These are phyloP conservation scores for Kuraishia capsulata DNA, from an alignment of 805 yeast genomes.

Conservation along the genomic window DNA sequence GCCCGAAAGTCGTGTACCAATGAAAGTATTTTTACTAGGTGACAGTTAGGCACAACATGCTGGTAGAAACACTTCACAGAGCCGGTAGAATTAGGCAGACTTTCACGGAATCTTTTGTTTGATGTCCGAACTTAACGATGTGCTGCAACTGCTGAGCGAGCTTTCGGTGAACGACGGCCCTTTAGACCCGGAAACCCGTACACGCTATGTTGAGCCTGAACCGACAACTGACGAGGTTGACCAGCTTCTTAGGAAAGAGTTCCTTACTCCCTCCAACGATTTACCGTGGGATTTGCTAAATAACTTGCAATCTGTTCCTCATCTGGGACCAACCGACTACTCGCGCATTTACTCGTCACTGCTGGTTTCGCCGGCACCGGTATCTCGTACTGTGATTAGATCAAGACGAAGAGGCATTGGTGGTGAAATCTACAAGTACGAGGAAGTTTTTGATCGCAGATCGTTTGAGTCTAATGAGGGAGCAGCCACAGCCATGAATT, in stretches of 20 bases:
- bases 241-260: conserved; percentile 25
- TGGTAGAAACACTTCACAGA: no score
- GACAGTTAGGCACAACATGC: no score
- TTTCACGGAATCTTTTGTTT: background rate
- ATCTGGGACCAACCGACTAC: conserved; percentile 13
- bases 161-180: conserved; percentile 2
- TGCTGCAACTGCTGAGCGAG: background rate
- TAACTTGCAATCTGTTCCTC: conserved; percentile 51
- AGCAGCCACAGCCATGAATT: conserved; percentile 47
- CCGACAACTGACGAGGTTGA: conserved; percentile 8
- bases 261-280: conserved; percentile 52
- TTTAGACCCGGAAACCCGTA: conserved; percentile 10
- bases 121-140: background rate
- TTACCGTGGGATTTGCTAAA: conserved; percentile 68
- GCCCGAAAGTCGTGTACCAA: no score
- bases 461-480: conserved; percentile 22
- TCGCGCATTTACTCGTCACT: conserved; percentile 35
- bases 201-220: conserved; percentile 5
- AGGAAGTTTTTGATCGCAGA: conserved; percentile 48
- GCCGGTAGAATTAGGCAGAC: no score
- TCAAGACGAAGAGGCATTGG: conserved; percentile 69
- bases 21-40: no score
- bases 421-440: conserved; percentile 55
- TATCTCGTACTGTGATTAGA: conserved; percentile 54
- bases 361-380: conserved; percentile 47